Evolutionary conservation across 371 early-diverging fungal species (phyloP), one percentile per base, ranked within the genome.

Genomic region (Rhizopus microsporus): DNA sequence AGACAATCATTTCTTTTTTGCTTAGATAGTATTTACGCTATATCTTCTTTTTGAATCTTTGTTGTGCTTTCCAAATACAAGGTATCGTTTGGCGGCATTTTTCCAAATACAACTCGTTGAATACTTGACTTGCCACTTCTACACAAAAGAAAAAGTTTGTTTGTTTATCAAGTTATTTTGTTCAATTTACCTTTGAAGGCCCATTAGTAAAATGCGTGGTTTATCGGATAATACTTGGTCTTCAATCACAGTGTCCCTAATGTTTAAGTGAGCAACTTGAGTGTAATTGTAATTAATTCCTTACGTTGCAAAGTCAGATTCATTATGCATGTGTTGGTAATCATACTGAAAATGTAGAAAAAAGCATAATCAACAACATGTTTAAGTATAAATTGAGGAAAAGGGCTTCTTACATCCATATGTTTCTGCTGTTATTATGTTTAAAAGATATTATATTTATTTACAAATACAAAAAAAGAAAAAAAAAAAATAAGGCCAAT

Each of bases 101-200:
- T 90, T 45, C 94, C 92, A 70, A 97, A 97, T 7, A 97, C 93
- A 17, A 96, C 96, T 53, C 84, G 83, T 54, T 92, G 88, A 46
- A 97, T 97, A 68, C 90, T 90, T 23, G 94, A 93, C 69, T 97
- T 97, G 39, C 98, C 98, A 72, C 95, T 93, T 69, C 94, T 93
- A 62, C 42, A 23, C 13, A 59, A 45, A 53, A 13, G 17, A 53
- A 43, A 46, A 48, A 35, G 13, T 37, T 38, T 23, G 40, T 50
- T 39, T 35, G 23, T 23, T 23, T 23, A 23, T 23, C 23, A 16
- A 12, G 5, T 50, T 13, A 10, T 39, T 39, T 39, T n/a, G 35
- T 39, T 17, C 3, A 23, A 2, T 34, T 32, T 66, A 82, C 86
- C 88, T 76, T 65, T 84, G 84, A 43, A 87, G 65, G 1, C 88